Evolutionary conservation across 495 filamentous ascomycete species (phyloP), one percentile per base, ranked within the genome.

Genomic region (Hypoxylon trugodes): DNA sequence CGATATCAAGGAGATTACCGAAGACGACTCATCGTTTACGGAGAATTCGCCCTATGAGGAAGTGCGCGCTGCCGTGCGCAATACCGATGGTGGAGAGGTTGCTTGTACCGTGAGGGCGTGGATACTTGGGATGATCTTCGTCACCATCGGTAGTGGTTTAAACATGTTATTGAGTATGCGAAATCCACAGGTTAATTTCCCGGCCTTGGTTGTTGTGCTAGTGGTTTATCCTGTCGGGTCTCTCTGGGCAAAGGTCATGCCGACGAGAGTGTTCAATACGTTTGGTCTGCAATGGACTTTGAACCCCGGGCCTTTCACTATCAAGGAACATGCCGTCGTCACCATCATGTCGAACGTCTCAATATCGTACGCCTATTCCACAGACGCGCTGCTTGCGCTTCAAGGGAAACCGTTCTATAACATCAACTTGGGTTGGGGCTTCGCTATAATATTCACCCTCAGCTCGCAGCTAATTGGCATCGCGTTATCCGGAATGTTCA

Each of bases 381-480:
- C 84, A 1, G 84, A 87, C 53, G 76, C 84, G 33, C 77, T 88
- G 32, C 79, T 86, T 35, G 84, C 85, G 0, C 76, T 74, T 21
- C 72, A 74, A 47, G 72, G 72, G 8, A 73, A 74, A 53, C 72
- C 83, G 30, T 88, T 86, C 61, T 88, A 89, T 60, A 66, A 78
- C 25, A 70, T 86, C 60, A 81, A 81, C 1, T 79, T 86, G 4
- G 79, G 85, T 4, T 86, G 85, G 62, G 87, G 84, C 0, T 89
- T 88, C 56, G 78, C 86, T 38, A 72, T 89, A 3, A 69, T 90
- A 6, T 74, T 90, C 46, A 82, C 78, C 18, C 76, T 90, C 30
- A 84, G 85, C n/a, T 88, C 85, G 1, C 87, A 90, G 61, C 70
- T 86, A 8, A 81, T 89, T 40, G 86, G 87, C 2, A 87, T 87